These are phyloP conservation scores for Paramecium pentaurelia DNA, from an alignment of 73 alveolate species.

Conservation along the genomic window DNA sequence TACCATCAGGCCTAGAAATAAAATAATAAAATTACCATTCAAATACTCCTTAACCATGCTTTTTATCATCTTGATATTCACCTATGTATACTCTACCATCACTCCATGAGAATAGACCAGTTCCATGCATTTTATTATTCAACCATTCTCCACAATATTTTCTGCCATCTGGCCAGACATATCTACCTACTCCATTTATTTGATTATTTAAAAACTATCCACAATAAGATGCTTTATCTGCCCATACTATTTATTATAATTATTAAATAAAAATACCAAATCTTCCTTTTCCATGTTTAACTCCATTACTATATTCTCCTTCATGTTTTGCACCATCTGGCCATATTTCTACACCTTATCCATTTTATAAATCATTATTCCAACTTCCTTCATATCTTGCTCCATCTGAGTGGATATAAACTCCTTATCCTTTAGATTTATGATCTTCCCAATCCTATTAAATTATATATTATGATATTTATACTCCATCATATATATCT, in stretches of 20 bases:
- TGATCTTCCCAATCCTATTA: slow-evolving; percentile 67
- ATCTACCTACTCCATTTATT: slow-evolving; percentile 76
- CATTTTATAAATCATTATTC: slow-evolving; percentile 71
- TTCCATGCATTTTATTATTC: slow-evolving; percentile 71
- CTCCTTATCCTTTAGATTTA: slow-evolving; percentile 69
- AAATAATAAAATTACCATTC: slow-evolving; percentile 34
- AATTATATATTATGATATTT: not conserved
- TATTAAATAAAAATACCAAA: not conserved
- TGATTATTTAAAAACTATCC: slow-evolving; percentile 74
- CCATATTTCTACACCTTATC: slow-evolving; percentile 82
- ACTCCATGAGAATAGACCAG: slow-evolving; percentile 77
- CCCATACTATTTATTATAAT: slow-evolving; percentile 51
- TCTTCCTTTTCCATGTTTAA: slow-evolving; percentile 78
- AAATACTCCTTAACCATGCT: slow-evolving; percentile 77
- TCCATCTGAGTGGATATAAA: slow-evolving; percentile 69
- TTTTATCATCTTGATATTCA: slow-evolving; percentile 71
- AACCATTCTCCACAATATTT: slow-evolving; percentile 77
- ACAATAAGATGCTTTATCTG: slow-evolving; percentile 79
- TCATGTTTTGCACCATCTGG: slow-evolving; percentile 75
- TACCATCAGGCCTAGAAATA: slow-evolving; percentile 58
- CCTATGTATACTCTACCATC: slow-evolving; percentile 69
- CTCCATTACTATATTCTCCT: slow-evolving; percentile 75
- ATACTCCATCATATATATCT: slow-evolving; percentile 72
- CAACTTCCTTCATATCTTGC: slow-evolving; percentile 75
- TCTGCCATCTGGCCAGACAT: slow-evolving; percentile 70